These are phyloP conservation scores for Boechera stricta DNA, from an alignment of 345 rosid genomes.

Conservation along the genomic window DNA sequence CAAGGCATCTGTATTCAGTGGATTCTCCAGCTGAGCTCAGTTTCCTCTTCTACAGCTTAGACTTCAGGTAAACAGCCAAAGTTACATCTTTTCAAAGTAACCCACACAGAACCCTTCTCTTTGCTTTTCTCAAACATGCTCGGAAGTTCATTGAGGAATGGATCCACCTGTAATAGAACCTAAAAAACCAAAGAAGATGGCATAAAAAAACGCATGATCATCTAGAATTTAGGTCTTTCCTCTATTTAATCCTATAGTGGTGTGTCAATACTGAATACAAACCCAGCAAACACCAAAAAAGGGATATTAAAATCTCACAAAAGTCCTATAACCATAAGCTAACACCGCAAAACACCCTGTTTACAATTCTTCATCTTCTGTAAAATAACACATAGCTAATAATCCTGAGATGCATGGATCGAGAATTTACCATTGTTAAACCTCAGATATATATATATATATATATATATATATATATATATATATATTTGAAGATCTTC, in stretches of 20 bases:
- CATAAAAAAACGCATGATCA: neutral
- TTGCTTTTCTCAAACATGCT: conserved; percentile 86
- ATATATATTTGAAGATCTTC: no score
- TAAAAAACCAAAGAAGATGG: conserved; percentile 21
- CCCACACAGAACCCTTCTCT: conserved; percentile 90
- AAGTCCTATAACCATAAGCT: no score
- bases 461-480: no score
- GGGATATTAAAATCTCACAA: neutral
- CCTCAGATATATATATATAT: no score
- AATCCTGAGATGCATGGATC: no score
- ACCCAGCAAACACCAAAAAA: neutral
- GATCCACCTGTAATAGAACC: conserved; percentile 85
- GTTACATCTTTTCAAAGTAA: conserved; percentile 90
- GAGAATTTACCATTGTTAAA: no score
- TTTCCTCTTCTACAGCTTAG: conserved; percentile 79
- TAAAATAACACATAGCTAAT: no score
- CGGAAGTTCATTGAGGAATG: conserved; percentile 88
- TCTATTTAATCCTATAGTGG: neutral
- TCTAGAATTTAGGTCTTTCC: neutral
- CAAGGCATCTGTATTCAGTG: conserved; percentile 81
- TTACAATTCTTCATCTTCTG: no score
- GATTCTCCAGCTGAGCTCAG: conserved; percentile 61
- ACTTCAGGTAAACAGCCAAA: conserved; percentile 48
- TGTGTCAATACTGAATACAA: conserved; percentile 14
- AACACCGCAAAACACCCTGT: no score